phyloP scores from a whole-genome alignment of 2,329 filamentous ascomycete genomes.

The Daldinia sp. region DNA sequence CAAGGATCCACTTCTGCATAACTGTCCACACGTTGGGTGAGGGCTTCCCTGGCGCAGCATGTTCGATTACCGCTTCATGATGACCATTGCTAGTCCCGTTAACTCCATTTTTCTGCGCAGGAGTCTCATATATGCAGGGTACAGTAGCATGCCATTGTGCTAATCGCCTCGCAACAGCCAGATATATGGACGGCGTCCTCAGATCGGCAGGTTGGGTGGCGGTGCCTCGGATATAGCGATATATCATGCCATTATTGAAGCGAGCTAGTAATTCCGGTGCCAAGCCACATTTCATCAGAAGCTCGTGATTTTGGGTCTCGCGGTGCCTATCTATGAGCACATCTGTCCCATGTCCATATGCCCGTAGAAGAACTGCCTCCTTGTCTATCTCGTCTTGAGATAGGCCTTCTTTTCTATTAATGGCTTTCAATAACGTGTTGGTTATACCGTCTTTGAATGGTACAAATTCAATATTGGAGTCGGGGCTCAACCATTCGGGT shows the following conservation, averaged over 20 bases:
- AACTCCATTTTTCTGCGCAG: slow-evolving; percentile 55
- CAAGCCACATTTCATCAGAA: slow-evolving; percentile 84
- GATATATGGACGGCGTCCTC: slow-evolving; percentile 79
- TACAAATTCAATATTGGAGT: slow-evolving; percentile 83
- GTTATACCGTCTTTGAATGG: slow-evolving; percentile 98
- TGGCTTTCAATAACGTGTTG: slow-evolving; percentile 87
- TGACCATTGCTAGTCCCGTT: slow-evolving; percentile 50
- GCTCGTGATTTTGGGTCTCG: slow-evolving; percentile 82
- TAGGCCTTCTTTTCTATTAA: slow-evolving; percentile 73
- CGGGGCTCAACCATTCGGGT: slow-evolving; percentile 82
- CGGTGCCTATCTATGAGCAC: slow-evolving; percentile 95
- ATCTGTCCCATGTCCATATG: slow-evolving; percentile 94
- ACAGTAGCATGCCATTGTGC: slow-evolving; percentile 92
- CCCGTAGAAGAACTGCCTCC: slow-evolving; percentile 88
- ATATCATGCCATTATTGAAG: slow-evolving; percentile 96
- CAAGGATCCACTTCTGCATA: slow-evolving; percentile 94
- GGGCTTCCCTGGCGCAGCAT: slow-evolving; percentile 73
- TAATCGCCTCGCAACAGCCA: slow-evolving; percentile 83
- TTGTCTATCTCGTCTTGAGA: slow-evolving; percentile 71
- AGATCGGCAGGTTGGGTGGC: slow-evolving; percentile 86
- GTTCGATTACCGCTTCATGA: slow-evolving; percentile 59
- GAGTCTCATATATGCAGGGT: slow-evolving; percentile 63
- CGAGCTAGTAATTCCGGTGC: slow-evolving; percentile 89
- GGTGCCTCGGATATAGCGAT: slow-evolving; percentile 86
- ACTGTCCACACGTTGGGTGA: slow-evolving; percentile 94